These are phyloP conservation scores for Ophiostoma sp. DNA, from an alignment of 2,329 filamentous ascomycete genomes.

Conservation along the genomic window DNA sequence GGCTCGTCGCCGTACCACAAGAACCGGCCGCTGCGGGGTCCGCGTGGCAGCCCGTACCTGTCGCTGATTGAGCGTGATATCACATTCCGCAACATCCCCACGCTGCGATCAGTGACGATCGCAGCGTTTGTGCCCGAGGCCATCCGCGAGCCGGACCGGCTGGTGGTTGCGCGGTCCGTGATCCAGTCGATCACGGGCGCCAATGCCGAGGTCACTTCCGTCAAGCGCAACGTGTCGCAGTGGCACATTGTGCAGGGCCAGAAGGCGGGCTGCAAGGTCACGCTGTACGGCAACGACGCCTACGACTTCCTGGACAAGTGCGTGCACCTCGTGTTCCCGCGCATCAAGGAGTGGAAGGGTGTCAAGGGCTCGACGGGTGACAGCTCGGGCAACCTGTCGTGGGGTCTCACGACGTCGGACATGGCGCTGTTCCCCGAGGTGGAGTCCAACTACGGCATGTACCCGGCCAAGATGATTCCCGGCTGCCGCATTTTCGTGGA, in stretches of 20 bases:
- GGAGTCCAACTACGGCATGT: conserved; percentile 78
- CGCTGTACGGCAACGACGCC: conserved; percentile 72
- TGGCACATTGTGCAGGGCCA: conserved; percentile 71
- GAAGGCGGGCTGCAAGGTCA: conserved; percentile 68
- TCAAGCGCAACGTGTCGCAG: conserved; percentile 63
- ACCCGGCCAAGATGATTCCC: conserved; percentile 67
- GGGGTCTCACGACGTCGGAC: conserved; percentile 70
- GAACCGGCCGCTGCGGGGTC: conserved; percentile 78
- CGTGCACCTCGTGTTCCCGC: conserved; percentile 83
- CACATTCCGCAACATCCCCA: conserved; percentile 78
- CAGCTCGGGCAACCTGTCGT: conserved; percentile 76
- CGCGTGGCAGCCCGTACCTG: conserved; percentile 72
- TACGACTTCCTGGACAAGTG: conserved; percentile 88
- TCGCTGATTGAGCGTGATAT: conserved; percentile 66
- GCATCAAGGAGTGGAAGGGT: conserved; percentile 93
- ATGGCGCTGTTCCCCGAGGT: conserved; percentile 88
- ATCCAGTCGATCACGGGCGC: conserved; percentile 80
- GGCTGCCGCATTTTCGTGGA: conserved; percentile 78
- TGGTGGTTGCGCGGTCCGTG: conserved; percentile 79
- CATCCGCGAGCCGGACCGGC: conserved; percentile 62
- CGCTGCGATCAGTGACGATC: conserved; percentile 73
- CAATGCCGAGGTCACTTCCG: conserved; percentile 62
- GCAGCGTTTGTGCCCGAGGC: conserved; percentile 69
- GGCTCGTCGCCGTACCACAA: conserved; percentile 90
- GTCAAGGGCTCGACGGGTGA: conserved; percentile 66